Percentiles rank a stretch among this genome's conserved stretches.
Evolutionary conservation across 2,329 filamentous ascomycete genomes (phyloP).

Genomic region (Niveomyces coronatus): DNA sequence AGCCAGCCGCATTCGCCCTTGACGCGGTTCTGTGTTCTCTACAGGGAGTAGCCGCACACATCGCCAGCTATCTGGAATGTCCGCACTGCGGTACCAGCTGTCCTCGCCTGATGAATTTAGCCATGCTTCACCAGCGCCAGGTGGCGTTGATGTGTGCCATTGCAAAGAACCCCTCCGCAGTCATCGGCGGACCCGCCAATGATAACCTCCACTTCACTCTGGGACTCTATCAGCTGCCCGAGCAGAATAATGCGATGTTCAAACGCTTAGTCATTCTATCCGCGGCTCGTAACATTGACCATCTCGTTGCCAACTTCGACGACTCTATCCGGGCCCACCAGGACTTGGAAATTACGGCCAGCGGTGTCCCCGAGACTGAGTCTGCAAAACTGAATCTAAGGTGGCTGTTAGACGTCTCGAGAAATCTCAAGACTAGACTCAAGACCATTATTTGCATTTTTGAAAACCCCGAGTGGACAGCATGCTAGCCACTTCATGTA

Average conservation of each 20-base stretch:
- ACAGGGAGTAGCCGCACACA: not conserved
- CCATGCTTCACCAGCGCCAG: not conserved
- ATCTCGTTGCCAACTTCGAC: not conserved
- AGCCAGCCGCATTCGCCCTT: not conserved
- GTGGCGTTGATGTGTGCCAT: not conserved
- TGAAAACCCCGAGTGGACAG: not conserved
- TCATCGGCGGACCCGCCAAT: not conserved
- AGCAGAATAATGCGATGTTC: not conserved
- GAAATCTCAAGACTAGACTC: not conserved
- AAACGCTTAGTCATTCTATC: not conserved
- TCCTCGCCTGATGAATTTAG: not conserved
- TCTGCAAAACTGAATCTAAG: not conserved
- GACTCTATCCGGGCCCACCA: not conserved
- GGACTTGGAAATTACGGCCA: not conserved
- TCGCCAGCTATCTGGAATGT: not conserved
- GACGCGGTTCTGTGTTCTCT: not conserved
- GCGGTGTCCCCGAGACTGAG: not conserved
- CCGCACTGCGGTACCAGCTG: not conserved
- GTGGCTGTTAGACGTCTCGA: not conserved
- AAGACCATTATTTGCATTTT: not conserved
- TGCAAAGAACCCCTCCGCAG: not conserved
- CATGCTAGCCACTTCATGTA: not conserved
- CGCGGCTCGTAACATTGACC: not conserved
- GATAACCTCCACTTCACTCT: not conserved
- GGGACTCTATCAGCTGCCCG: not conserved